Base-by-base conservation (phyloP, 208 protist genomes). In the Lotmaria passim region DNA sequence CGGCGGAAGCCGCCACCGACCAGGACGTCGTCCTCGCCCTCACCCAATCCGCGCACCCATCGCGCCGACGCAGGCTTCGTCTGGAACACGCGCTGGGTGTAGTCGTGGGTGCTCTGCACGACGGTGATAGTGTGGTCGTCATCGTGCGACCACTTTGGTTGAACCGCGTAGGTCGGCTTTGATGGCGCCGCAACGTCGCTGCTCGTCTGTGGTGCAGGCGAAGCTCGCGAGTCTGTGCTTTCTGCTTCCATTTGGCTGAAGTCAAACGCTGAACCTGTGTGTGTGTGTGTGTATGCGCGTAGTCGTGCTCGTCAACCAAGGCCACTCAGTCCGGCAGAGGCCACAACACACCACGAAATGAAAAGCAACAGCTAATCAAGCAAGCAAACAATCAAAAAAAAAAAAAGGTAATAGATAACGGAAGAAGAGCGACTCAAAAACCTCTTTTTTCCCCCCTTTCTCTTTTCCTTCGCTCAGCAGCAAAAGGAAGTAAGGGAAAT, bases 31-130 rank as follows among this genome's bases (percentile, higher is more conserved):
- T 76, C 68, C 31, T 79, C 73, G 39, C 83, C 81, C 14, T 75
- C 84, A 6, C 74, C 73, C 33, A 96, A 69, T 2, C 91, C 91
- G n/a, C 79, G 80, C 56, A 96, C 91, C 86, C 87, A 93, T 17
- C 60, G 73, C 17, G 89, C 86, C 11, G 60, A 68, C 3, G 43
- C 26, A 17, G 78, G 78, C 38, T 96, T 96, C 11, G 47, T 52
- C 5, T 46, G 59, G 28, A 82, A 74, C 46, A 86, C 66, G 10
- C 57, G 23, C 23, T 71, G 59, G 3, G 79, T 75, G 69, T 93
- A 96, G 24, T 74, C 75, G 15, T 68, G 76, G 11, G 87, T 77
- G 71, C 88, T 90, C 39, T 91, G 77, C 28, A 93, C 75, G 2
- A 93, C 82, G 2, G 69, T 63, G n/a, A 94, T 64, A 15, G 58